Base-by-base conservation (phyloP, 2,329 filamentous ascomycete species). In the Aspergillus brasiliensis region DNA sequence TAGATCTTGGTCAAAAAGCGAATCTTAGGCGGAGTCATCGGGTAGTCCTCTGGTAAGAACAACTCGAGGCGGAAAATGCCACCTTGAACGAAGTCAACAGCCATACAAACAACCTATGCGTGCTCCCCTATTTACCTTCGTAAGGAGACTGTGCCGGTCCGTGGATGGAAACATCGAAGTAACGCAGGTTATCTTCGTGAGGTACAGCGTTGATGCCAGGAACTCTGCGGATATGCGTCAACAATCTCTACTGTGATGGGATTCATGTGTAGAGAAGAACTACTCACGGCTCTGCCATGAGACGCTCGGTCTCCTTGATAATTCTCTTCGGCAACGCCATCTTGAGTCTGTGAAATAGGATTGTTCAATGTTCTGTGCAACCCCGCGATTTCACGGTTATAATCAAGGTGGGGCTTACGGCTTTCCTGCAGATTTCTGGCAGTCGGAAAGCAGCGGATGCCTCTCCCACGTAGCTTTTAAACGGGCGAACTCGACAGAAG, bases 1-100 rank as follows among this genome's bases (percentile, higher is more conserved):
- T 98, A 99, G 77, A 99, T 98, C 81, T 97, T 97, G 70, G 96
- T 99, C 54, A 99, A 84, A 80, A 99, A 99, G 57, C 95, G 91
- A 73, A 99, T 97, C 83, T 97, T 97, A 48, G 95, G 95, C 56
- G 95, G 94, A 34, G 92, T 97, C 95, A 99, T 99, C 44, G 95
- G 95, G 77, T 99, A 99, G 81, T 99, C 95, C 73, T 99, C 95
- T 47, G 96, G 96, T 23, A 99, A 85, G 78, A 99, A 99, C 19
- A 99, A 87, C 78, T 99, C 95, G 63, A 98, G 89, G 79, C 96
- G 94, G 84, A 99, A 99, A 65, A 97, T 85, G 51, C 96, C 95
- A 63, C 86, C 87, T 87, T 71, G 54, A 67, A 19, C 31, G 13
- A 17, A 42, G 47, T 67, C 47, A 65, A 52, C 51, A 37, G 25